phyloP scores from a whole-genome alignment of 495 filamentous ascomycete species.

The Massariosphaeria phaeospora region DNA sequence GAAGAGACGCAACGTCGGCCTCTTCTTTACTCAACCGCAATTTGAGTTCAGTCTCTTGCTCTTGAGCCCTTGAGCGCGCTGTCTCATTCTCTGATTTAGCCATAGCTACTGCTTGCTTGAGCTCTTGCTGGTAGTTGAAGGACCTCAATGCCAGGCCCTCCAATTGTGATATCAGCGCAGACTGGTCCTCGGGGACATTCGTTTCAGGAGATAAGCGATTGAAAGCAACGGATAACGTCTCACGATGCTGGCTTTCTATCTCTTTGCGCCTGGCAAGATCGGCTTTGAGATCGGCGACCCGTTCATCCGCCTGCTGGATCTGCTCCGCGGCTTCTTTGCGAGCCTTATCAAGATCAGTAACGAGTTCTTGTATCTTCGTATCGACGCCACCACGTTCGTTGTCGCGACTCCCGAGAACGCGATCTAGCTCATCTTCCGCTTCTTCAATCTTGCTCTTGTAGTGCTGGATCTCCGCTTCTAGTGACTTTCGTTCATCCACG shows the following conservation, averaged over 20 bases:
- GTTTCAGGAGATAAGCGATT: slow-evolving; percentile 54
- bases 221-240: slow-evolving; percentile 58
- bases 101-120: slow-evolving; percentile 38
- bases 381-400: slow-evolving; percentile 67
- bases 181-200: slow-evolving; percentile 53
- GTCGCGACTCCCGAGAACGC: slow-evolving; percentile 73
- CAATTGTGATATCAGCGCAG: slow-evolving; percentile 58
- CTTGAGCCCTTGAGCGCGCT: slow-evolving; percentile 32
- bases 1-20: slow-evolving; percentile 27
- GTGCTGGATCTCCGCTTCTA: slow-evolving; percentile 72
- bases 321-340: slow-evolving; percentile 55
- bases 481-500: slow-evolving; percentile 68
- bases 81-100: slow-evolving; percentile 40
- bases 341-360: slow-evolving; percentile 62
- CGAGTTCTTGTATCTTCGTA: slow-evolving; percentile 61
- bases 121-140: slow-evolving; percentile 36
- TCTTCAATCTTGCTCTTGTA: slow-evolving; percentile 75
- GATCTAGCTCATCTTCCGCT: slow-evolving; percentile 82
- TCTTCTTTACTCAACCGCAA: slow-evolving; percentile 19
- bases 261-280: slow-evolving; percentile 46
- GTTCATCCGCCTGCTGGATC: slow-evolving; percentile 45
- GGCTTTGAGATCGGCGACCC: slow-evolving; percentile 48
- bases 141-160: slow-evolving; percentile 46
- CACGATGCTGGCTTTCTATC: slow-evolving; percentile 49
- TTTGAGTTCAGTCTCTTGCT: slow-evolving; percentile 29